phyloP scores from a whole-genome alignment of 2,329 filamentous ascomycete species.

The Alternaria infectoria region DNA sequence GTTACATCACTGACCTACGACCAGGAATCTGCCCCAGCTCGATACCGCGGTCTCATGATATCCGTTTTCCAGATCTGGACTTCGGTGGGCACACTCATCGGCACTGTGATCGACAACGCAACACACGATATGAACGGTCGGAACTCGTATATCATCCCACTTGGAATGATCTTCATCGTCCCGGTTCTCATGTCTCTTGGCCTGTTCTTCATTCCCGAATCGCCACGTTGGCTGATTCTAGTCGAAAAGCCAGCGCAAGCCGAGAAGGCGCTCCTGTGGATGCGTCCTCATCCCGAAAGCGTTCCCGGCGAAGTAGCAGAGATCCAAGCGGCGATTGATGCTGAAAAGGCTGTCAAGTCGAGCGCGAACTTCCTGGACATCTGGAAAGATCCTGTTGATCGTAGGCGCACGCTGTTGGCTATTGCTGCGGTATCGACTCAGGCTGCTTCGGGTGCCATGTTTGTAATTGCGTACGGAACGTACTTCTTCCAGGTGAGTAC shows the following conservation, averaged over 20 bases:
- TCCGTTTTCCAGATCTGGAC: conserved; percentile 58
- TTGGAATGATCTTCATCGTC: conserved; percentile 62
- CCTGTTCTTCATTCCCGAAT: conserved; percentile 43
- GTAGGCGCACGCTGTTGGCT: conserved; percentile 58
- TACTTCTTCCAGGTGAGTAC: conserved; percentile 37
- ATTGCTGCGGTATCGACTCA: conserved; percentile 59
- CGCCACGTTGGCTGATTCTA: conserved; percentile 54
- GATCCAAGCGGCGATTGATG: conserved; percentile 37
- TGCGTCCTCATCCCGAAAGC: conserved; percentile 29
- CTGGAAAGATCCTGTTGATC: conserved; percentile 59
- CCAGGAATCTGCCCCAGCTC: conserved; percentile 56
- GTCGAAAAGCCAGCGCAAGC: conserved; percentile 28
- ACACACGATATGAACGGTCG: conserved; percentile 31
- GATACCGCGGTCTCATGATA: conserved; percentile 59
- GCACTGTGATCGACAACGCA: conserved; percentile 61
- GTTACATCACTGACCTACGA: not conserved
- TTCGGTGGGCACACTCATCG: conserved; percentile 52
- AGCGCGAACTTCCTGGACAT: conserved; percentile 59
- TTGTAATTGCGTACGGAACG: conserved; percentile 44
- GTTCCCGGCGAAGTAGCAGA: conserved; percentile 33
- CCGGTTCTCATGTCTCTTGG: conserved; percentile 55
- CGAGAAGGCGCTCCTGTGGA: conserved; percentile 32
- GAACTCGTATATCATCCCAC: conserved; percentile 53
- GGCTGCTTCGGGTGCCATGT: conserved; percentile 63
- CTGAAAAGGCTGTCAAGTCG: conserved; percentile 54